Evolutionary conservation across 2,329 filamentous ascomycete species (phyloP), one percentile per base, ranked within the genome.

Genomic region (Fusarium luffae): DNA sequence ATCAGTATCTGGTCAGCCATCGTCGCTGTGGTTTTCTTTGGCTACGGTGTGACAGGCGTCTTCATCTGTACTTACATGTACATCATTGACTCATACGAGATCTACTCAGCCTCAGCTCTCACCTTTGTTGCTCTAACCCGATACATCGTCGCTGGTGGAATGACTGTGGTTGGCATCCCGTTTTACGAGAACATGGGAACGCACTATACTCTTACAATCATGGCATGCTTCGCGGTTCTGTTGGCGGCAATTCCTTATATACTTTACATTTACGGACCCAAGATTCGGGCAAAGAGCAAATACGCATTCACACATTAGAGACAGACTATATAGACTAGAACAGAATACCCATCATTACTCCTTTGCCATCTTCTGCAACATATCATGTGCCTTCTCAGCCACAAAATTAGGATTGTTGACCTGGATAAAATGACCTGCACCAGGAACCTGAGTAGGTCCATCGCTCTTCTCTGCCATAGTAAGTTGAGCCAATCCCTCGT

Each of bases 391-490:
- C 28, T 67, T 68, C 25, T 58, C 5, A 0, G 78, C 79, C 9
- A 86, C 84, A 59, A 84, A 79, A 2, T 61, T 76, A 5, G 87
- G 86, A 28, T 84, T 82, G 63, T 88, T 86, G 37, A 77, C 79
- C 68, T 89, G 87, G 25, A 89, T 82, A 59, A 75, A 75, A 48
- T 75, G 74, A 3, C 69, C 72, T 0, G 70, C 56, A 3, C 52
- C 52, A 1, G 70, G 54, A 3, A 54, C 72, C 21, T 69, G 62
- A 28, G 70, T 12, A 2, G 72, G 72, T 0, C 74, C 74, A 21
- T 62, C 62, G 7, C 88, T 79, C 37, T 74, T 80, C 13, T 79
- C 78, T 0, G 72, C 54, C 6, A 76, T 77, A 0, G 83, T 86
- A 13, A 89, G 79, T 21, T 75, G 76, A 2, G 79, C 73, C 25